A percentile compares a stretch with the other conserved stretches of the same genome.
These are phyloP conservation scores for Vicia faba DNA, from an alignment of 306 rosid genomes.

Conservation along the genomic window DNA sequence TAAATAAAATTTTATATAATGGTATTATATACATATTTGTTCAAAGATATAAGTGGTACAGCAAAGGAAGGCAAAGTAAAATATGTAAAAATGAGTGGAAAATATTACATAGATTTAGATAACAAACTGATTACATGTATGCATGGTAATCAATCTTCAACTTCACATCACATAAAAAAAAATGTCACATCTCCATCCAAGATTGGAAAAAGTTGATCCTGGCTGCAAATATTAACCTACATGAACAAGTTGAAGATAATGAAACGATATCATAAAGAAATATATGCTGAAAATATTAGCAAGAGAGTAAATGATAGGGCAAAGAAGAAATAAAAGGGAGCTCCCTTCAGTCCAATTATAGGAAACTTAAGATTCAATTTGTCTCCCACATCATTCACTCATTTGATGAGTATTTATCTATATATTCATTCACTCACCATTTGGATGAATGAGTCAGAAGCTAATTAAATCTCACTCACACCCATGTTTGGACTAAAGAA, in stretches of 20 bases:
- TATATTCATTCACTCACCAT: conserved; percentile 49
- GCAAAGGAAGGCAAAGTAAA: too few relatives aligned
- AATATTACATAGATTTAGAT: too few relatives aligned
- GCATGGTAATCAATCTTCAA: neutral
- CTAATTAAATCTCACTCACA: conserved; percentile 60
- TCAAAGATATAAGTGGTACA: too few relatives aligned
- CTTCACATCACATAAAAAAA: too few relatives aligned
- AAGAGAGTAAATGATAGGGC: neutral
- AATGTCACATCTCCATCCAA: too few relatives aligned
- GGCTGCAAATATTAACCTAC: neutral
- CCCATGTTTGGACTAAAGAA: conserved; percentile 92
- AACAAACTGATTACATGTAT: too few relatives aligned
- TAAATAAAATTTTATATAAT: too few relatives aligned
- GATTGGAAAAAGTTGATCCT: neutral
- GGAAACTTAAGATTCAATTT: conserved; percentile 73
- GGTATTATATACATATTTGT: too few relatives aligned
- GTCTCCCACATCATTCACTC: conserved; percentile 98
- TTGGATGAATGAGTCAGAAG: conserved; percentile 99
- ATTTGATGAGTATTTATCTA: conserved; percentile 52
- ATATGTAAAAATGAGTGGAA: too few relatives aligned
- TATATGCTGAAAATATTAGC: neutral
- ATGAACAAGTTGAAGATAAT: neutral
- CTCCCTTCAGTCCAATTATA: conserved; percentile 99
- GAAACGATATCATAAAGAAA: neutral
- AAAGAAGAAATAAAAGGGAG: conserved; percentile 59